These are phyloP conservation scores for Metschnikowia picachoensis DNA, from an alignment of 805 yeast species.

Conservation along the genomic window DNA sequence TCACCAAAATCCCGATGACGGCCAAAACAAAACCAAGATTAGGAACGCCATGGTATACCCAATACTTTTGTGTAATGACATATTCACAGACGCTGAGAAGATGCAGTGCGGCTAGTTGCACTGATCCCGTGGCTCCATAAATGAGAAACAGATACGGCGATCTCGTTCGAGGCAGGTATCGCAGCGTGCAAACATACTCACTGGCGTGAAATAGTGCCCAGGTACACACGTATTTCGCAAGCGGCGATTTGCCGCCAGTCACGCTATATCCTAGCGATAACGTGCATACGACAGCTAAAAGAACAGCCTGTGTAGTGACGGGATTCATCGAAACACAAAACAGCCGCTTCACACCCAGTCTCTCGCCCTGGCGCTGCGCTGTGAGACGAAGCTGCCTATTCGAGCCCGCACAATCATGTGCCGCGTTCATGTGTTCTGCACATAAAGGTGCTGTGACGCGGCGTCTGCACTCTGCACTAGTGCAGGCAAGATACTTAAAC, in stretches of 20 bases:
- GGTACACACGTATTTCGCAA: conserved; percentile 18
- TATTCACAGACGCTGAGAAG: conserved; percentile 22
- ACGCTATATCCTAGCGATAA: background rate
- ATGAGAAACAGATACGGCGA: conserved; percentile 30
- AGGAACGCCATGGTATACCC: conserved; percentile 3
- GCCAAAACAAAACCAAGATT: conserved; percentile 18
- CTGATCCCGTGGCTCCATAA: conserved; percentile 34
- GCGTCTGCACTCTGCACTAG: background rate
- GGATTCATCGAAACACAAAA: conserved; percentile 2
- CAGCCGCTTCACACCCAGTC: background rate
- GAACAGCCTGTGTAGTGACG: conserved; percentile 4
- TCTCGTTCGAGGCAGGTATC: conserved; percentile 25
- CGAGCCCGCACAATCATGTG: conserved; percentile 4
- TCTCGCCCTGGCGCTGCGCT: background rate
- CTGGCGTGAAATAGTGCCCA: conserved; percentile 21
- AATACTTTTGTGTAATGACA: conserved; percentile 7
- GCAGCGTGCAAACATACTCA: conserved; percentile 27
- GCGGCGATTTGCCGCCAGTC: background rate
- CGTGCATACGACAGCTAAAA: conserved; percentile 1
- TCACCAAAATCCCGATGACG: conserved; percentile 22
- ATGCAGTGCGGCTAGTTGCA: conserved; percentile 29
- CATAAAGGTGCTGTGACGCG: background rate
- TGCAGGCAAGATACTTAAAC: conserved; percentile 1
- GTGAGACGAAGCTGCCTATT: conserved; percentile 7
- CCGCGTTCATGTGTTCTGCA: background rate